These are phyloP conservation scores for Salix exigua DNA, from an alignment of 345 rosid species.

Conservation along the genomic window DNA sequence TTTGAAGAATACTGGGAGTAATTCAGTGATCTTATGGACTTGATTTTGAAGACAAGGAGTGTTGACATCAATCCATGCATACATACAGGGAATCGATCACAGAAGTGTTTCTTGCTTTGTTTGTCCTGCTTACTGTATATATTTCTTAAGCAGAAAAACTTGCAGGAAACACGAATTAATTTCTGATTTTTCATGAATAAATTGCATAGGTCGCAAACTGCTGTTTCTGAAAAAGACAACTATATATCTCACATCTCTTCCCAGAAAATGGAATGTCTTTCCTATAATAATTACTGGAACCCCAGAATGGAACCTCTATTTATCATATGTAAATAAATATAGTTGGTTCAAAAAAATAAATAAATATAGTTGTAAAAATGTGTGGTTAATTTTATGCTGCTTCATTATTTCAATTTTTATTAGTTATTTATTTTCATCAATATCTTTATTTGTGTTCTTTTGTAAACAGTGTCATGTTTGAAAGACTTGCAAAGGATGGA, in stretches of 20 bases:
- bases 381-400: not conserved
- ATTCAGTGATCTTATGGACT: not conserved
- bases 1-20: not conserved
- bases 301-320: not conserved
- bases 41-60: not conserved
- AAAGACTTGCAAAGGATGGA: slow-evolving; percentile 65
- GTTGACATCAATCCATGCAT: not conserved
- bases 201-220: not conserved
- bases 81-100: not conserved
- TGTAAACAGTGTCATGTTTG: slow-evolving; percentile 73
- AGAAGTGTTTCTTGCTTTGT: not conserved
- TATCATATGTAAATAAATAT: not conserved
- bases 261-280: not conserved
- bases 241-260: not conserved
- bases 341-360: too few relatives aligned
- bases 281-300: slow-evolving; percentile 3
- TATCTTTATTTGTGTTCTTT: slow-evolving; percentile 3
- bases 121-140: not conserved
- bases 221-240: not conserved
- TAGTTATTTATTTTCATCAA: not conserved
- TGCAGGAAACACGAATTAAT: not conserved
- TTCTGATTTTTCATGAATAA: not conserved
- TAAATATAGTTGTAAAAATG: not conserved
- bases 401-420: slow-evolving; percentile 5
- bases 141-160: not conserved